These are phyloP conservation scores for Chaetomium cochliodes DNA, from an alignment of 495 filamentous ascomycete genomes.

Conservation along the genomic window DNA sequence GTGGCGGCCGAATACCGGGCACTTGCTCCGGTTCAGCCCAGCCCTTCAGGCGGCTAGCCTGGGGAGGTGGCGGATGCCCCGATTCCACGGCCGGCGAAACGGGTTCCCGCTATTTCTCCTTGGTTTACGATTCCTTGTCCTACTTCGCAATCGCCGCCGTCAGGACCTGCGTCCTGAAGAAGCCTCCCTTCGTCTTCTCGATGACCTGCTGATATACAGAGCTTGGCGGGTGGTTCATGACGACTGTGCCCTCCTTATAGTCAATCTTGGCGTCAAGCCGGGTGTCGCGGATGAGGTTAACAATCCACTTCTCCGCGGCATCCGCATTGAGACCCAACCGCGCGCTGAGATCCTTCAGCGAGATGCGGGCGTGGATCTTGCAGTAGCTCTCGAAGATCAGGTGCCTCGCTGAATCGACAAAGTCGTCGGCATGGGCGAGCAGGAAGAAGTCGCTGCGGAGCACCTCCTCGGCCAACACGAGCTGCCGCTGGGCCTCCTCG, in stretches of 20 bases:
- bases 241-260: conserved; percentile 95
- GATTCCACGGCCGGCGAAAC: neutral
- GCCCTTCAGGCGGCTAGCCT: neutral
- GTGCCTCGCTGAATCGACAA: conserved; percentile 92
- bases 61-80: neutral
- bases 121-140: neutral
- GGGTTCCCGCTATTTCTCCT: neutral
- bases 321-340: conserved; percentile 85
- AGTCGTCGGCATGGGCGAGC: conserved; percentile 74
- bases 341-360: conserved; percentile 92
- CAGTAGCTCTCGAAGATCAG: conserved; percentile 97
- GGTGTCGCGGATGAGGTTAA: conserved; percentile 97
- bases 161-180: conserved; percentile 81
- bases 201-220: conserved; percentile 99
- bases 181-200: conserved; percentile 90
- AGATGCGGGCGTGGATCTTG: conserved; percentile 98
- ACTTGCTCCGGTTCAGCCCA: neutral
- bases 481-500: conserved; percentile 92
- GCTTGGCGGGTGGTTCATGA: conserved; percentile 99
- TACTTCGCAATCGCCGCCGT: conserved; percentile 55
- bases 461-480: conserved; percentile 87
- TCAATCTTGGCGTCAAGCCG: conserved; percentile 98
- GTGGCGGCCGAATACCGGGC: neutral
- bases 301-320: conserved; percentile 99
- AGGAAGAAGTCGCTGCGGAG: conserved; percentile 95